Percentiles rank a stretch among this genome's conserved stretches.
These are phyloP conservation scores for Coleophoma cylindrospora DNA, from an alignment of 2,329 filamentous ascomycete genomes.

Conservation along the genomic window DNA sequence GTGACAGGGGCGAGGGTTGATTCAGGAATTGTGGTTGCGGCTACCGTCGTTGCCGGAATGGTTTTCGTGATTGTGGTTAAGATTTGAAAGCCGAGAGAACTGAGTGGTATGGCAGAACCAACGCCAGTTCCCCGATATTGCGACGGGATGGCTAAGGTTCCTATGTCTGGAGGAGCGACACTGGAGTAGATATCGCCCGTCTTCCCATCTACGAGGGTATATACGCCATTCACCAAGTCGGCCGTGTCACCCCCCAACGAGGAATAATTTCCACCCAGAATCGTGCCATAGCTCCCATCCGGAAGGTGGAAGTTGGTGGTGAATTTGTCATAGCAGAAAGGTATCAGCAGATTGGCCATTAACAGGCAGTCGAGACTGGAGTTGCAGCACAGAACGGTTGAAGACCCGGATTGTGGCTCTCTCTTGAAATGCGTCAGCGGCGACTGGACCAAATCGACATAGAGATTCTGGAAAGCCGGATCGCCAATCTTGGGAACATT, in stretches of 20 bases:
- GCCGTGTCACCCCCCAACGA: constrained; percentile 28
- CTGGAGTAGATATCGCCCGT: constrained; percentile 39
- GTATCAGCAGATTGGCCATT: constrained; percentile 29
- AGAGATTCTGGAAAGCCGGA: constrained; percentile 24
- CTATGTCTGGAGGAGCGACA: constrained; percentile 33
- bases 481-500: constrained; percentile 22
- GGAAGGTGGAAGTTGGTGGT: constrained; percentile 44
- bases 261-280: constrained; percentile 38
- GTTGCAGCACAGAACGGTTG: constrained; percentile 18
- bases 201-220: constrained; percentile 30
- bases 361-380: constrained; percentile 17
- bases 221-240: constrained; percentile 40
- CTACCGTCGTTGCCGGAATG: constrained; percentile 6
- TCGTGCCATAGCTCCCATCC: constrained; percentile 39
- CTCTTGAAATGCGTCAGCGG: constrained; percentile 18
- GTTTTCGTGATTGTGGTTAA: constrained; percentile 25
- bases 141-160: constrained; percentile 35
- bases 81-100: constrained; percentile 32
- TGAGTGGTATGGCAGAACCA: constrained; percentile 38
- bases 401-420: neutral
- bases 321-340: constrained; percentile 47
- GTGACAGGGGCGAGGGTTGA: neutral
- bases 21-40: constrained; percentile 14
- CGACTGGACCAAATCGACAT: constrained; percentile 25
- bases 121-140: constrained; percentile 40